phyloP scores from a whole-genome alignment of 805 yeast genomes.

The Ogataea degrootiae region DNA sequence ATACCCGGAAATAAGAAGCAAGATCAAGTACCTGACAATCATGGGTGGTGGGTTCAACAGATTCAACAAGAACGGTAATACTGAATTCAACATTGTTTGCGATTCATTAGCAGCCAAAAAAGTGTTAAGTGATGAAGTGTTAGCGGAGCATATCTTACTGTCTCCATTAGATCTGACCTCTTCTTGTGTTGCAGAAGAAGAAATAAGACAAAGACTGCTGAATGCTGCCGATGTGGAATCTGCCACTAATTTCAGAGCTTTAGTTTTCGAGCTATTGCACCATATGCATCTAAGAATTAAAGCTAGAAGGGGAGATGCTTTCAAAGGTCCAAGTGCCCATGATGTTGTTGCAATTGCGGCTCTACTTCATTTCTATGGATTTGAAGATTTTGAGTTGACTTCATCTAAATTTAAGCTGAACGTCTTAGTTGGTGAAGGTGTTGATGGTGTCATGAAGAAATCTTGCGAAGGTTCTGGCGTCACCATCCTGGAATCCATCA shows the following conservation, averaged over 20 bases:
- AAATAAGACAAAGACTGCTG: slow-evolving; percentile 36
- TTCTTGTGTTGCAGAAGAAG: slow-evolving; percentile 48
- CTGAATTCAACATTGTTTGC: slow-evolving; percentile 72
- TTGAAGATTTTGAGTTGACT: slow-evolving; percentile 16
- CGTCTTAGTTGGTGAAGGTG: slow-evolving; percentile 22
- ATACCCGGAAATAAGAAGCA: slow-evolving; percentile 49
- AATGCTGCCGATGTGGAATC: slow-evolving; percentile 26
- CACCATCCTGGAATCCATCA: slow-evolving; percentile 35
- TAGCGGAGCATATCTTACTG: slow-evolving; percentile 48
- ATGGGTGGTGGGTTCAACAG: slow-evolving; percentile 68
- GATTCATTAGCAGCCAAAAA: slow-evolving; percentile 73
- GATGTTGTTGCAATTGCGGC: slow-evolving; percentile 72
- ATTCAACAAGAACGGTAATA: slow-evolving; percentile 31
- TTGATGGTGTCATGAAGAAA: slow-evolving; percentile 24
- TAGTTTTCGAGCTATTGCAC: slow-evolving; percentile 50
- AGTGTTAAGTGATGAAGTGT: slow-evolving; percentile 43
- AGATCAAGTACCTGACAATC: slow-evolving; percentile 51
- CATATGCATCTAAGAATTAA: slow-evolving; percentile 45
- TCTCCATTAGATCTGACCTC: slow-evolving; percentile 71
- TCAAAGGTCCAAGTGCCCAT: slow-evolving; percentile 69
- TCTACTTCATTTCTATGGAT: slow-evolving; percentile 41
- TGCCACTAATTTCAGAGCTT: slow-evolving; percentile 43
- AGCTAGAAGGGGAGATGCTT: slow-evolving; percentile 36
- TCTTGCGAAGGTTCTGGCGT: slow-evolving; percentile 28
- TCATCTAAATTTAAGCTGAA: slow-evolving; percentile 16